phyloP scores from a whole-genome alignment of 768 basidiomycete species.

The Pulveroboletus ravenelii region DNA sequence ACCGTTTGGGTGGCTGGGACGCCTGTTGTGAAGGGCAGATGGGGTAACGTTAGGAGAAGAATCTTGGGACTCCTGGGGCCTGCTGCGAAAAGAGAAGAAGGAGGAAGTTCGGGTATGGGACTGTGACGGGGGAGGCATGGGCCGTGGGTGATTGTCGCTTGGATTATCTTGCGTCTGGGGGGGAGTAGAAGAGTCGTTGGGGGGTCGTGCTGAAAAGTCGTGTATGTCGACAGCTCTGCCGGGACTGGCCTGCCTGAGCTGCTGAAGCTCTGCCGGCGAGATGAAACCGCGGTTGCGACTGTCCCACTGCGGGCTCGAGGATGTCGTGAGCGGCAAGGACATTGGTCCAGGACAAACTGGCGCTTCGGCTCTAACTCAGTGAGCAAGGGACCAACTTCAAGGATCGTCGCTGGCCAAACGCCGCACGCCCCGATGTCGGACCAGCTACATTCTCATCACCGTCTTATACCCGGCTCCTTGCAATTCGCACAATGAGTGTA shows the following conservation, averaged over 20 bases:
- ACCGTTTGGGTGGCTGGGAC: conserved; percentile 12
- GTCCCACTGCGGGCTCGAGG: conserved; percentile 35
- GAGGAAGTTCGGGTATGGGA: conserved; percentile 55
- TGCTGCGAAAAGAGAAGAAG: conserved; percentile 59
- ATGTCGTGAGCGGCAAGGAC: conserved; percentile 18
- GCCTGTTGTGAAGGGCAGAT: conserved; percentile 12
- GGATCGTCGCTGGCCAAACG: conserved; percentile 9
- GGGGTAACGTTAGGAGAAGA: conserved; percentile 16
- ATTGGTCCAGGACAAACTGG: background rate
- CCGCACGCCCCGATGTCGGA: background rate
- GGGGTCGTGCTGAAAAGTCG: conserved; percentile 31
- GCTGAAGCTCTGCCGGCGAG: conserved; percentile 31
- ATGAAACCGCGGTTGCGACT: conserved; percentile 33
- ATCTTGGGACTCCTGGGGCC: conserved; percentile 23
- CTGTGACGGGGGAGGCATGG: conserved; percentile 23
- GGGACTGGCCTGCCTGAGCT: conserved; percentile 31
- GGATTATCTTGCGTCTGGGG: conserved; percentile 16
- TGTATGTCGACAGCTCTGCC: conserved; percentile 28
- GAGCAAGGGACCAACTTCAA: background rate
- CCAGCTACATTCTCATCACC: background rate
- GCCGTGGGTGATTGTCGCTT: conserved; percentile 18
- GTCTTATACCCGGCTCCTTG: background rate
- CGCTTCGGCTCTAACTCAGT: background rate
- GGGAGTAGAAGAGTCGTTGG: conserved; percentile 12
- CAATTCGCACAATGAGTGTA: background rate